Evolutionary conservation across 148 eudicot genomes (phyloP), one percentile per base, ranked within the genome.

Genomic region (Selenicereus undatus): DNA sequence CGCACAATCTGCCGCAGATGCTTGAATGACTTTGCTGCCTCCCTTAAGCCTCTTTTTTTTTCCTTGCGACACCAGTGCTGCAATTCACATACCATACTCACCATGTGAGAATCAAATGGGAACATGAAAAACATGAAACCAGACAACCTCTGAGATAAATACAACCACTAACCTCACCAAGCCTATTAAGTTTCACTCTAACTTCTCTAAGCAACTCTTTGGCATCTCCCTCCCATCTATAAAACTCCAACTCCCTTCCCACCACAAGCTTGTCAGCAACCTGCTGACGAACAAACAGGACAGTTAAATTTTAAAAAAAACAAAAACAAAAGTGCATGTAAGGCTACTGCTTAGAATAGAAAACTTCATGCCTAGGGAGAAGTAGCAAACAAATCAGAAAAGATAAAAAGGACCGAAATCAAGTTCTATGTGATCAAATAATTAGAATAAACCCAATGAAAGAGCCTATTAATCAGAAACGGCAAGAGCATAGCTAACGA

Each of bases 21-120:
- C 74, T 89, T 87, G 80, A 93, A 95, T 68, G 97, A 84, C 83
- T 92, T 95, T 35, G 92, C 89, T 77, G 94, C 79, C 88, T 95
- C 97, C 82, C 87, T 90, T 80, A 95, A 83, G 86, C 97, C 92
- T 86, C 85, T 95, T 84, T 92, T 93, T 85, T 89, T 95, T 84
- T 91, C 93, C 78, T 88, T 90, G 32, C 99, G 92, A 52, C 94
- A 76, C 99, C 99, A 95, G 76, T 95, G 97, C 99, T 95, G 93
- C 87, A 92, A 83, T 21, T 36, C 20, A 60, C 52, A 45, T 54
- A 54, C 60, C 69, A 22, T 22, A 32, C 65, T 52, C 79, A 22
- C 77, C 48, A 78, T 8, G 13, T 50, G 17, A 75, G 65, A 17
- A 52, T 51, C 1, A 76, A 30, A 48, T 22, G 62, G 62, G 36